phyloP scores from a whole-genome alignment of 2,329 filamentous ascomycete genomes.

The Camillea tinctor region DNA sequence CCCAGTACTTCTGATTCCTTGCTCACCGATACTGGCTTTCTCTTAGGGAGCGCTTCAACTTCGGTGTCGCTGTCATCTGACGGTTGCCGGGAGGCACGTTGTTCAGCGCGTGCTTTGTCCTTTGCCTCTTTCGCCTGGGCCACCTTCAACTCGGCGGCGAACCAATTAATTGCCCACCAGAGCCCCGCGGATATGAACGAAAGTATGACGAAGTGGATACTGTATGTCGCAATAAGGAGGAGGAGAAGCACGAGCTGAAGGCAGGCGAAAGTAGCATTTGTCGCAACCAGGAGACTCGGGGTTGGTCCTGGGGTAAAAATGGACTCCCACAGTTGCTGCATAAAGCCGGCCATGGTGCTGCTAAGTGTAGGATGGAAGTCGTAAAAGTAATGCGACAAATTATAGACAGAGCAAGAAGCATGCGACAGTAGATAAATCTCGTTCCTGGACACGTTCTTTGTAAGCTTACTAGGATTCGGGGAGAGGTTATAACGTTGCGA shows the following conservation, averaged over 20 bases:
- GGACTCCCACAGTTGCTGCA: conserved; percentile 82
- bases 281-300: conserved; percentile 81
- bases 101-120: conserved; percentile 41
- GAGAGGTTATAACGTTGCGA: background rate
- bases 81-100: conserved; percentile 29
- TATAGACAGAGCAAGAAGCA: conserved; percentile 8
- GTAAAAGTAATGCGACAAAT: conserved; percentile 21
- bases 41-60: conserved; percentile 41
- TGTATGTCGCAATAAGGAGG: conserved; percentile 79
- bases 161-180: conserved; percentile 98
- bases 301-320: conserved; percentile 93
- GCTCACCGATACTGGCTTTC: conserved; percentile 32
- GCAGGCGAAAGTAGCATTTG: conserved; percentile 83
- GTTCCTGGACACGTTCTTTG: conserved; percentile 1
- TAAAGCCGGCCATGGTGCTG: conserved; percentile 60
- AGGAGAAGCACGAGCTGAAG: conserved; percentile 76
- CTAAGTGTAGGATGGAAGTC: conserved; percentile 1
- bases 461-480: background rate
- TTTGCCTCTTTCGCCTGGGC: conserved; percentile 45
- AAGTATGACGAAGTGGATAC: conserved; percentile 83
- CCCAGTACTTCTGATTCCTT: conserved; percentile 46
- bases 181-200: conserved; percentile 76
- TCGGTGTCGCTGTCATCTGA: conserved; percentile 52
- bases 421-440: conserved; percentile 19
- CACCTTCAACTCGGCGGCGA: conserved; percentile 64